Evolutionary conservation across 805 yeast genomes (phyloP), one percentile per base, ranked within the genome.

Genomic region (Myxozyma lipomycoides): DNA sequence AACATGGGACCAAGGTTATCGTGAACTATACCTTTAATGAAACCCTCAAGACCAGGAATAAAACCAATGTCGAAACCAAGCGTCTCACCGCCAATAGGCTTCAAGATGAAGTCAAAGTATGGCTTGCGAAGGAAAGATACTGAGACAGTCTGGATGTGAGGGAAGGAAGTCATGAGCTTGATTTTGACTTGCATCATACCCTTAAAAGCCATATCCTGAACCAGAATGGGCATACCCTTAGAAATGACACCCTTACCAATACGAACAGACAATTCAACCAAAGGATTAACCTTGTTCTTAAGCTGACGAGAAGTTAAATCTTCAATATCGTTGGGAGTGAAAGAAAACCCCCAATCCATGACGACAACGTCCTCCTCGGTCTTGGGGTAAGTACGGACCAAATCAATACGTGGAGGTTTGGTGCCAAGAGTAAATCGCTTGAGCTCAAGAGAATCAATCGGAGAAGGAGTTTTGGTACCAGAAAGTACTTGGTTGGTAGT

Each of bases 261-360:
- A 43, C 80, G 81, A 3, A 85, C 84, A 62, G 86, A 87, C 35
- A 91, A 78, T 34, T 84, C 82, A 40, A 85, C 75, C 63, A 79
- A 80, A 64, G 90, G 95, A 68, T 90, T 89, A 39, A 89, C 90
- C 60, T 81, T 82, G 66, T 82, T 87, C 65, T 83, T 86, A 68
- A 84, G 67, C 68, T 93, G 97, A 63, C 91, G 86, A 24, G 82
- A 81, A 48, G 88, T 87, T 61, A 88, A 73, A 67, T 93, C 99
- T 38, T 84, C 84, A 44, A 80, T 69, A 36, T 89, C 85, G 68
- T 87, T 88, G n/a, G 99, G 98, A 24, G 87, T 84, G 72, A 90
- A 87, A 1, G 96, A 86, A 40, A 85, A 78, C 38, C 82, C 84
- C 97, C 97, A 91, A 69, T 93, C 98, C 96, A 93, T 93, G 46